Evolutionary conservation across 306 rosid genomes (phyloP).

Genomic region (Dryas alaskensis): DNA sequence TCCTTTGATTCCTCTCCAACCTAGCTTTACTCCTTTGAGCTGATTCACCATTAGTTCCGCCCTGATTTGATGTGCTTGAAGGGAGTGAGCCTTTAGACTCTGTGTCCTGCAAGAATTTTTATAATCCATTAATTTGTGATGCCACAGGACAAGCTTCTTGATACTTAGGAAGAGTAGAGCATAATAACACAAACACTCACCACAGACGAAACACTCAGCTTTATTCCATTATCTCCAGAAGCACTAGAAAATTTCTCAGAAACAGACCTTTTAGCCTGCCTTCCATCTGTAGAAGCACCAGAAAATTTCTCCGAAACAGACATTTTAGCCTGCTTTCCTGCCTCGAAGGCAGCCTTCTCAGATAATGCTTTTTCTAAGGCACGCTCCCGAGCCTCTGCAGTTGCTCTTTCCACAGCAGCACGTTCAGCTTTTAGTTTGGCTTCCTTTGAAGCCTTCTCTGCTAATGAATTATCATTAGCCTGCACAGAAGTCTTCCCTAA

Average conservation of each 20-base stretch:
- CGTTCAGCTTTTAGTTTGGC: slow-evolving; percentile 86
- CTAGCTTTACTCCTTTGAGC: slow-evolving; percentile 77
- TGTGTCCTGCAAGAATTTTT: slow-evolving; percentile 34
- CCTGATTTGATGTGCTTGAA: slow-evolving; percentile 44
- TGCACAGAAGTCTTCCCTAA: slow-evolving; percentile 46
- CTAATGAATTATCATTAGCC: slow-evolving; percentile 47
- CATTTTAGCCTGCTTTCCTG: slow-evolving; percentile 59
- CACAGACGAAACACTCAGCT: slow-evolving; percentile 26
- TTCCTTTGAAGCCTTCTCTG: slow-evolving; percentile 75
- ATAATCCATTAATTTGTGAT: slow-evolving; percentile 1
- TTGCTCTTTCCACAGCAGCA: slow-evolving; percentile 92
- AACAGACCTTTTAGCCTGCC: slow-evolving; percentile 51
- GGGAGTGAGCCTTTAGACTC: slow-evolving; percentile 35
- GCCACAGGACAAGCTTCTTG: slow-evolving; percentile 7
- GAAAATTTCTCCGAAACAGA: slow-evolving; percentile 36
- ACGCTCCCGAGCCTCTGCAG: slow-evolving; percentile 79
- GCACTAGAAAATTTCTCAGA: slow-evolving; percentile 38
- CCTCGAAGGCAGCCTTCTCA: slow-evolving; percentile 62
- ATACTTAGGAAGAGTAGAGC: not conserved
- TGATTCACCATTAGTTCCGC: slow-evolving; percentile 57
- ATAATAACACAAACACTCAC: slow-evolving; percentile 29
- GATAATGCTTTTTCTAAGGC: slow-evolving; percentile 86
- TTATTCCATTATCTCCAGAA: slow-evolving; percentile 49
- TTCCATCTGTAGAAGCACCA: slow-evolving; percentile 41
- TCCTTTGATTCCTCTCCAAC: slow-evolving; percentile 76